These are phyloP conservation scores for Barnettozyma californica DNA, from an alignment of 805 yeast genomes.

Conservation along the genomic window DNA sequence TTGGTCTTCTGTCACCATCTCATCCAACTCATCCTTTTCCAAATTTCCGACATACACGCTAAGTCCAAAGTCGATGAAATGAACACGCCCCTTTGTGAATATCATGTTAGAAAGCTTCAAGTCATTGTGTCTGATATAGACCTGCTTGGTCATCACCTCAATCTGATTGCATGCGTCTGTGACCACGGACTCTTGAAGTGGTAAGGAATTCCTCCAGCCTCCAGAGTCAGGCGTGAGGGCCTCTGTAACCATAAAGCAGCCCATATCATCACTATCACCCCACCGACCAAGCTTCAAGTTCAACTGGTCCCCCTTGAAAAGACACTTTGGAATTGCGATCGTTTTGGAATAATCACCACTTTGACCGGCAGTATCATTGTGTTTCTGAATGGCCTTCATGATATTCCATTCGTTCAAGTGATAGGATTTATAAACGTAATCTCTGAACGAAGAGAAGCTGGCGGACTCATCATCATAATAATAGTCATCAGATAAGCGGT, in stretches of 20 bases:
- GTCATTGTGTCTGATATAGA: no score
- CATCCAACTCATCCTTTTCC: no score
- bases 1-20: no score
- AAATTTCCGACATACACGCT: no score
- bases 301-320: not conserved
- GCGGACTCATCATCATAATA: no score
- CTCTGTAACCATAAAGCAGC: no score
- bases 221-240: not conserved
- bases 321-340: not conserved
- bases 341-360: not conserved
- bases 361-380: not conserved
- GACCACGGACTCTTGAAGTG: no score
- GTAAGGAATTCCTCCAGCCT: not conserved
- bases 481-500: not conserved
- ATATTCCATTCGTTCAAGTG: not conserved
- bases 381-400: not conserved
- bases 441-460: not conserved
- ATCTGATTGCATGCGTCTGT: no score
- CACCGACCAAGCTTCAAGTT: not conserved
- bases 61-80: no score
- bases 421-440: not conserved
- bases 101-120: no score
- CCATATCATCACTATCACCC: conserved; percentile 1
- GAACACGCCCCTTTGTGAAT: no score
- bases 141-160: no score